A percentile compares a stretch with the other conserved stretches of the same genome.
Conservation (phyloP, 768 basidiomycete species). For the Myochromella boudieri region DNA sequence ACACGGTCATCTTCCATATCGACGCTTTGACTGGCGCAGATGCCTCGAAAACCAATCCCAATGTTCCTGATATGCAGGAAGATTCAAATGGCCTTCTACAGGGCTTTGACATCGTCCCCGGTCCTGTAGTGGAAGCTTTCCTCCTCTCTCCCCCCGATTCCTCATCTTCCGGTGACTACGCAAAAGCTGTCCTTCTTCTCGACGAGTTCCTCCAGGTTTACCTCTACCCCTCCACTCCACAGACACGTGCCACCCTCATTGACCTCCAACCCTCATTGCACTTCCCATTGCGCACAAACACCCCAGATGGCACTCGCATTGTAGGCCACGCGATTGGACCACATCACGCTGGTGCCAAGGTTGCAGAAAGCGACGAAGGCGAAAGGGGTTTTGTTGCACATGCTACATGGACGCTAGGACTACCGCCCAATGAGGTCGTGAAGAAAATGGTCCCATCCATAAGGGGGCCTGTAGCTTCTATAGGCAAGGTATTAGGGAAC, state of each 20-base stretch:
- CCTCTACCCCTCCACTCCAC: conserved; percentile 63
- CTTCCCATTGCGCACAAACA: conserved; percentile 54
- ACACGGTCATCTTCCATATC: conserved; percentile 76
- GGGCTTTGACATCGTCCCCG: conserved; percentile 61
- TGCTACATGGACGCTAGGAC: conserved; percentile 63
- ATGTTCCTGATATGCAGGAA: conserved; percentile 20
- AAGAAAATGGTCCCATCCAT: conserved; percentile 46
- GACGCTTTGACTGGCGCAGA: conserved; percentile 82
- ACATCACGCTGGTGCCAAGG: conserved; percentile 35
- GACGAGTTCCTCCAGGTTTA: conserved; percentile 77
- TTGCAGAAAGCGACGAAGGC: conserved; percentile 18
- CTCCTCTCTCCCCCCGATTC: conserved; percentile 23
- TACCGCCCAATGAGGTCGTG: conserved; percentile 60
- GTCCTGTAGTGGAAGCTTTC: conserved; percentile 59
- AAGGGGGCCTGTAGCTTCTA: conserved; percentile 62
- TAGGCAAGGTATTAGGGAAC: conserved; percentile 85
- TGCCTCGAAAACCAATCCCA: conserved; percentile 6
- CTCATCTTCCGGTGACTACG: conserved; percentile 32
- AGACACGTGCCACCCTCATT: conserved; percentile 42
- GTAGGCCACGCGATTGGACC: conserved; percentile 34
- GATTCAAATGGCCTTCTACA: conserved; percentile 41
- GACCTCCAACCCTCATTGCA: conserved; percentile 45
- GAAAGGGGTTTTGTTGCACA: conserved; percentile 48
- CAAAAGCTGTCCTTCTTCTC: conserved; percentile 60
- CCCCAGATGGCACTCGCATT: conserved; percentile 31